These are phyloP conservation scores for Fusarium foetens DNA, from an alignment of 2,329 filamentous ascomycete species.

Conservation along the genomic window DNA sequence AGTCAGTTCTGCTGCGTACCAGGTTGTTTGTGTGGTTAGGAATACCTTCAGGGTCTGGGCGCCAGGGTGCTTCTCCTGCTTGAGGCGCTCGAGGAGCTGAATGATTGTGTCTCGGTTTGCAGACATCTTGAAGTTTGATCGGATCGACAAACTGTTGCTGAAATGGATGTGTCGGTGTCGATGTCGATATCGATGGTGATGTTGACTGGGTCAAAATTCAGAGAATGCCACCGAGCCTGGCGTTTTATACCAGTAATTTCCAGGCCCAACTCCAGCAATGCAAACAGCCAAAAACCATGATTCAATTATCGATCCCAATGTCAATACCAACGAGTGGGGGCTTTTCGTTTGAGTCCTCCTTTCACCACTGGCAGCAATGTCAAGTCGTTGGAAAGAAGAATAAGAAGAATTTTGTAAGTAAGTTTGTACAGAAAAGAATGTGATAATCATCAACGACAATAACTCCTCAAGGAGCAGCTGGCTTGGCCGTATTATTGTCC, in stretches of 20 bases:
- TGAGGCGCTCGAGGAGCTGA: conserved; percentile 14
- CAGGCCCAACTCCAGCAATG: background rate
- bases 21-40: background rate
- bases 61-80: background rate
- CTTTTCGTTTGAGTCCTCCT: background rate
- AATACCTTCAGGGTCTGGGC: conserved; percentile 13
- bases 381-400: background rate
- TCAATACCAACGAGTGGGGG: background rate
- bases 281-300: background rate
- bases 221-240: background rate
- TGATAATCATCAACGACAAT: background rate
- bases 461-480: background rate
- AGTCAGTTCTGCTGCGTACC: background rate
- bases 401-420: background rate
- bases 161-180: background rate
- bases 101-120: background rate
- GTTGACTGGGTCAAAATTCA: conserved; percentile 5
- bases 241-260: background rate
- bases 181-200: background rate
- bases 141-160: background rate
- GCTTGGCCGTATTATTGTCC: background rate
- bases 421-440: background rate
- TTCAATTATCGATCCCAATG: background rate
- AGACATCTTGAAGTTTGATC: background rate
- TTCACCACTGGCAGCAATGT: background rate